Percentiles rank a stretch among this genome's conserved stretches.
phyloP scores from a whole-genome alignment of 495 filamentous ascomycete genomes.

The Lichenothelia convexa region DNA sequence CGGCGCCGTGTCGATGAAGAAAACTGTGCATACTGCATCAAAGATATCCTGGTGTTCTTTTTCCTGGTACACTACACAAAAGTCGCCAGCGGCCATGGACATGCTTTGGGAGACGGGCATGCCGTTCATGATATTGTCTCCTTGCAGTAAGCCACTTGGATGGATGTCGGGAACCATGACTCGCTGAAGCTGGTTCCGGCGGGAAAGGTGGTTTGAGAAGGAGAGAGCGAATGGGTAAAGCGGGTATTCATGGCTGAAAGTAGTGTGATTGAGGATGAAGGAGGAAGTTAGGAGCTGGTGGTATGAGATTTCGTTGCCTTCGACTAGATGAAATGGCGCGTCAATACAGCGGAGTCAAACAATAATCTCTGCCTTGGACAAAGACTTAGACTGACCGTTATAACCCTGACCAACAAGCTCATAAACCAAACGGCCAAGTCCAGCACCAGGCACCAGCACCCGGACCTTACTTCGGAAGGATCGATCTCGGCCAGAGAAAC shows the following conservation, averaged over 20 bases:
- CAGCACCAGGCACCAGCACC: constrained; percentile 78
- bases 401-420: constrained; percentile 63
- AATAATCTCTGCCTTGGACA: too few species aligned
- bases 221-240: constrained; percentile 65
- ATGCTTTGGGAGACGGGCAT: constrained; percentile 35
- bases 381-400: constrained; percentile 48
- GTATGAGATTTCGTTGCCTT: constrained; percentile 94
- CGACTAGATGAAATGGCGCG: constrained; percentile 46
- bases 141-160: constrained; percentile 36
- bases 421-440: constrained; percentile 70
- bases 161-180: constrained; percentile 69
- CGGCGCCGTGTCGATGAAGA: constrained; percentile 93
- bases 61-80: constrained; percentile 53
- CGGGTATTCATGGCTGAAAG: constrained; percentile 22
- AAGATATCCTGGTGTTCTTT: constrained; percentile 40
- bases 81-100: constrained; percentile 76
- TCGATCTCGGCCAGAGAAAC: constrained; percentile 25
- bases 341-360: constrained; percentile 83
- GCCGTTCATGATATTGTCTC: constrained; percentile 15
- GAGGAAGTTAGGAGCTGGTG: constrained; percentile 76
- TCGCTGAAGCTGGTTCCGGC: constrained; percentile 49
- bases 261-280: constrained; percentile 68
- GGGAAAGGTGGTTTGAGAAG: constrained; percentile 59
- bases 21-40: constrained; percentile 73
- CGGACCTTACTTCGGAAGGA: constrained; percentile 26